A percentile compares a stretch with the other conserved stretches of the same genome.
phyloP scores from a whole-genome alignment of 306 rosid genomes.

The Calophaca sinica region DNA sequence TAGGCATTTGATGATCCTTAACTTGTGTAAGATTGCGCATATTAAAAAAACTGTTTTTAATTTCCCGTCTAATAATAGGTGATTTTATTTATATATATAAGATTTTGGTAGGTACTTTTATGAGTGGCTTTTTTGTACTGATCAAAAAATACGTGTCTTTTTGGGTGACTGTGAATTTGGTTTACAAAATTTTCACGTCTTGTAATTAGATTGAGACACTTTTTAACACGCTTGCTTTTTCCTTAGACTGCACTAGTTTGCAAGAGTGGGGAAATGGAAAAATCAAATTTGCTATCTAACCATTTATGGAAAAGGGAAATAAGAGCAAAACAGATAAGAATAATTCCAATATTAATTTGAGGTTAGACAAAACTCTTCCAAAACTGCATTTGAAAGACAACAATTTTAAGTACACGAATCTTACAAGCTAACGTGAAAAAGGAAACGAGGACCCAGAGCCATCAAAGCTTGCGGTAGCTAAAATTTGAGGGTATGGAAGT shows the following conservation, averaged over 20 bases:
- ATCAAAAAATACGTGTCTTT: not conserved
- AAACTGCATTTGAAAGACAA: conserved; percentile 32
- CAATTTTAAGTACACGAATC: conserved; percentile 5
- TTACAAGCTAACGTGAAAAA: conserved; percentile 5
- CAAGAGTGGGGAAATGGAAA: not conserved
- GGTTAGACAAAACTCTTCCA: conserved; percentile 18
- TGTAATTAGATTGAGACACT: conserved; percentile 3
- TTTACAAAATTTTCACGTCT: conserved; percentile 23
- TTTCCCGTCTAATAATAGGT: too few relatives aligned
- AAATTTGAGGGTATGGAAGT: not conserved
- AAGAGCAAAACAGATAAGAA: conserved; percentile 7
- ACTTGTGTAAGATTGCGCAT: too few relatives aligned
- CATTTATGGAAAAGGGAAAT: not conserved
- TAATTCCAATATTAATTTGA: not conserved
- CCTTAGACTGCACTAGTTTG: not conserved
- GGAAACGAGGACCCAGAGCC: conserved; percentile 30
- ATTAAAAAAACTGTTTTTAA: too few relatives aligned
- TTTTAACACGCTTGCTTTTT: conserved; percentile 17
- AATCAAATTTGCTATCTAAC: conserved; percentile 14
- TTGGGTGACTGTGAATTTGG: not conserved
- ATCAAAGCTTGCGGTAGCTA: not conserved
- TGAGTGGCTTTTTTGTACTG: too few relatives aligned
- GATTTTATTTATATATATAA: too few relatives aligned
- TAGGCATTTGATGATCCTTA: too few relatives aligned
- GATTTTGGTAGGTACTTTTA: too few relatives aligned